Base-by-base conservation (phyloP, 2,329 filamentous ascomycete genomes). In the Trichophyton mentagrophytes region DNA sequence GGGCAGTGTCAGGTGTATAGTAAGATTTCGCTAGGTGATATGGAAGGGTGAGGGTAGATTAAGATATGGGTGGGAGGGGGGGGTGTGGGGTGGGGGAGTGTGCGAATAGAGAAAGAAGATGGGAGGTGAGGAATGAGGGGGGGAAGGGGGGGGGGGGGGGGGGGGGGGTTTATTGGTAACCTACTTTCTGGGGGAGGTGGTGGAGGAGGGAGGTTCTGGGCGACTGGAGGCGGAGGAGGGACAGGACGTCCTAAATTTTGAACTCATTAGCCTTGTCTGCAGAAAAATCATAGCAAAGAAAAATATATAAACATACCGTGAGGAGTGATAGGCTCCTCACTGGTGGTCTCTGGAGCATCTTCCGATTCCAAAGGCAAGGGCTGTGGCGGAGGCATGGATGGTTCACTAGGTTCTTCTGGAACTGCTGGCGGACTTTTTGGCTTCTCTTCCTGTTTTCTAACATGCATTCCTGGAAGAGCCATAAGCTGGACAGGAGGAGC, bases 381-480 rank as follows among this genome's bases (percentile, higher is more conserved):
- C 13, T 58, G 36, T 11, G 56, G 20, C 5, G 56, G 20, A 13
- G 17, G 5, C 2, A 42, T n/a, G 2, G 38, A 20, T 17, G 20
- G 11, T 15, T 58, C 56, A 6, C 25, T 36, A 44, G 3, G 36
- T 5, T 51, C 57, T 20, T 59, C 44, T n/a, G 36, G 20, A 15
- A 27, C 40, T 11, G 17, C 42, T 9, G 57, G 13, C 47, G 40
- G 57, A 25, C 25, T 49, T 22, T 59, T 46, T 8, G 58, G 55
- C 7, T 57, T 33, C 42, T 65, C 64, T 22, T 58, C 33, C 6
- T 25, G 49, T 57, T 83, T 74, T 73, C 70, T 62, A 70, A 73
- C 61, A 71, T 80, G 64, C 82, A 95, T 84, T 17, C 64, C 8
- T 13, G 89, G 88, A 62, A 95, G 74, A 3, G 80, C 79, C 69